A percentile compares a stretch with the other conserved stretches of the same genome.
These are phyloP conservation scores for Ustilago loliicola DNA, from an alignment of 1,284 basidiomycete genomes.

Conservation along the genomic window DNA sequence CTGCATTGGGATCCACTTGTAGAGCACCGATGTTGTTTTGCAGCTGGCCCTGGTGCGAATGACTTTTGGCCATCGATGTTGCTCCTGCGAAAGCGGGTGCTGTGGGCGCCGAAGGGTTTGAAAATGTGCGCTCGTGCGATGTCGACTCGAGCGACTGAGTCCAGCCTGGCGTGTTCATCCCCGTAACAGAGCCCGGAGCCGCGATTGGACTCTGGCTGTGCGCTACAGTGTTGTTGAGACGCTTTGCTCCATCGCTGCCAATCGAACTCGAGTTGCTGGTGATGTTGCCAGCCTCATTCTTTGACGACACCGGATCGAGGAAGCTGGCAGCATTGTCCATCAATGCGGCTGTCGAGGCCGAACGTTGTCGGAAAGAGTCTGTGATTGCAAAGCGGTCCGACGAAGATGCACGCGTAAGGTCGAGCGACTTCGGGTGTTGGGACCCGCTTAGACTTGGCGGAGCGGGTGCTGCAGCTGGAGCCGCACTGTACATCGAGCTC, in stretches of 20 bases:
- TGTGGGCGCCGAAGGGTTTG: conserved; percentile 15
- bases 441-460: conserved; percentile 1
- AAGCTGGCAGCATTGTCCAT: conserved; percentile 43
- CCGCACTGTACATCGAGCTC: conserved; percentile 8
- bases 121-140: conserved; percentile 31
- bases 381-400: not conserved
- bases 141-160: not conserved
- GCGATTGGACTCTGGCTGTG: conserved; percentile 18
- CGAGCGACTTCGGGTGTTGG: conserved; percentile 22
- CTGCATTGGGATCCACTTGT: conserved; percentile 6
- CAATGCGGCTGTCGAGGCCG: conserved; percentile 49
- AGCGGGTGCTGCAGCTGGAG: not conserved
- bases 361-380: conserved; percentile 43
- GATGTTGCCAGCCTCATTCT: not conserved
- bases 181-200: not conserved
- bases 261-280: conserved; percentile 12
- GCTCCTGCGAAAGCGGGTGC: not conserved
- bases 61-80: conserved; percentile 29
- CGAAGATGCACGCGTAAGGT: conserved; percentile 19
- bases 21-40: conserved; percentile 6
- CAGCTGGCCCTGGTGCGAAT: conserved; percentile 28
- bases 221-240: not conserved
- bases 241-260: not conserved
- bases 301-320: conserved; percentile 18
- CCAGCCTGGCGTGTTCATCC: not conserved